These are phyloP conservation scores for Pleomassaria siparia DNA, from an alignment of 2,329 filamentous ascomycete genomes.

Conservation along the genomic window DNA sequence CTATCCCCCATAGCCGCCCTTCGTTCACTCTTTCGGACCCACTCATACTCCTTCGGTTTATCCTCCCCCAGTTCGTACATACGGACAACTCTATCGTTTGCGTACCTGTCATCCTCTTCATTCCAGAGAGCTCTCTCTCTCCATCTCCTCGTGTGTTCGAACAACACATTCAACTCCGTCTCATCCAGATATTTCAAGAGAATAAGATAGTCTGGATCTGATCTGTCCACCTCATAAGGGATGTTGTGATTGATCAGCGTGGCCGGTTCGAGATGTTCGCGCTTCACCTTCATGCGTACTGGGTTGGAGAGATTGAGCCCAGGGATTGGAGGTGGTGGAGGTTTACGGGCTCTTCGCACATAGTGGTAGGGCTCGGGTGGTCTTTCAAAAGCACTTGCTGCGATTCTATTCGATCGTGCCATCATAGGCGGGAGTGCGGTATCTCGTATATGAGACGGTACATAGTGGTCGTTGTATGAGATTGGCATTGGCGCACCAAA, in stretches of 20 bases:
- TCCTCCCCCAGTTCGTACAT: not conserved
- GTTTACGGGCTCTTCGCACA: not conserved
- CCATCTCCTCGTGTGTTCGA: constrained; percentile 11
- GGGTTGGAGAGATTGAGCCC: no score
- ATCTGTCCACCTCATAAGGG: constrained; percentile 15
- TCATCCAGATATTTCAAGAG: constrained; percentile 5
- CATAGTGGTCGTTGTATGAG: not conserved
- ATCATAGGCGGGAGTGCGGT: no score
- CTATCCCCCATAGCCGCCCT: not conserved
- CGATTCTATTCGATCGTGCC: no score
- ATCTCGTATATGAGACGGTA: not conserved
- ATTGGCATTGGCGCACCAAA: not conserved
- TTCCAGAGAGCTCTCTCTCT: not conserved
- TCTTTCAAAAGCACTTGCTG: no score
- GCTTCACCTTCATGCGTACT: constrained; percentile 6
- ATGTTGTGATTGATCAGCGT: constrained; percentile 11
- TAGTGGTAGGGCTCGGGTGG: not conserved
- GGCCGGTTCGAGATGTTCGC: constrained; percentile 13
- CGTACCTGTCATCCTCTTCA: not conserved
- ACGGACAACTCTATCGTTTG: no score
- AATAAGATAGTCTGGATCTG: constrained; percentile 12
- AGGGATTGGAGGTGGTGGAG: not conserved
- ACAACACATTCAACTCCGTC: constrained; percentile 6
- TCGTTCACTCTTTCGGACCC: not conserved
- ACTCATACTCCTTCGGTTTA: not conserved